Conservation (phyloP, 2,329 filamentous ascomycete species). For the Alternaria arborescens region DNA sequence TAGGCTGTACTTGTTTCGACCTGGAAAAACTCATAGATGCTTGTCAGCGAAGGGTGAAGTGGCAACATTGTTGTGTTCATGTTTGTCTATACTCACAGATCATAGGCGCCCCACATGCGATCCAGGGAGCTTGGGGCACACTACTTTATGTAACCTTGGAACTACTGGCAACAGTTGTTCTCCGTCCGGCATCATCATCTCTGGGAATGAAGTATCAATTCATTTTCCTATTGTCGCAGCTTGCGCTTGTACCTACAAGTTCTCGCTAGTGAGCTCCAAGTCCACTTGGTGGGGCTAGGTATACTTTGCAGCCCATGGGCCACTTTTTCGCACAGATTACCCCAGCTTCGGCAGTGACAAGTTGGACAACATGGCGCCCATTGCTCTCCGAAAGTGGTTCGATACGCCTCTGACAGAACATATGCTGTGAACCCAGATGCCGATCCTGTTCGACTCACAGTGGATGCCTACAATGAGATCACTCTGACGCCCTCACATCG, state of each 20-base stretch:
- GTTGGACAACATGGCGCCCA: slow-evolving; percentile 16
- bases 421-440: slow-evolving; percentile 16
- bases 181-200: neutral
- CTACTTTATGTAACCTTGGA: neutral
- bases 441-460: slow-evolving; percentile 20
- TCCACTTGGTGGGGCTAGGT: slow-evolving; percentile 5
- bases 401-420: slow-evolving; percentile 25
- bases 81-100: neutral
- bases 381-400: slow-evolving; percentile 21
- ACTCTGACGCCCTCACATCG: slow-evolving; percentile 14
- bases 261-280: neutral
- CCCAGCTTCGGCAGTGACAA: slow-evolving; percentile 24
- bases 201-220: neutral
- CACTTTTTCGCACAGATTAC: slow-evolving; percentile 23
- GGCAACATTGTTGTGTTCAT: neutral
- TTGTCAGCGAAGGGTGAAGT: neutral
- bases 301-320: slow-evolving; percentile 30
- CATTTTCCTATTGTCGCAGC: neutral
- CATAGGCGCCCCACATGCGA: neutral
- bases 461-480: slow-evolving; percentile 25
- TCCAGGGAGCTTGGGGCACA: neutral
- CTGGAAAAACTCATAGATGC: neutral
- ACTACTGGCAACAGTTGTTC: neutral
- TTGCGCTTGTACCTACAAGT: neutral
- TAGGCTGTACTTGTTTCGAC: neutral